A percentile compares a stretch with the other conserved stretches of the same genome.
These are phyloP conservation scores for Trametes meyenii DNA, from an alignment of 768 basidiomycete genomes.

Conservation along the genomic window DNA sequence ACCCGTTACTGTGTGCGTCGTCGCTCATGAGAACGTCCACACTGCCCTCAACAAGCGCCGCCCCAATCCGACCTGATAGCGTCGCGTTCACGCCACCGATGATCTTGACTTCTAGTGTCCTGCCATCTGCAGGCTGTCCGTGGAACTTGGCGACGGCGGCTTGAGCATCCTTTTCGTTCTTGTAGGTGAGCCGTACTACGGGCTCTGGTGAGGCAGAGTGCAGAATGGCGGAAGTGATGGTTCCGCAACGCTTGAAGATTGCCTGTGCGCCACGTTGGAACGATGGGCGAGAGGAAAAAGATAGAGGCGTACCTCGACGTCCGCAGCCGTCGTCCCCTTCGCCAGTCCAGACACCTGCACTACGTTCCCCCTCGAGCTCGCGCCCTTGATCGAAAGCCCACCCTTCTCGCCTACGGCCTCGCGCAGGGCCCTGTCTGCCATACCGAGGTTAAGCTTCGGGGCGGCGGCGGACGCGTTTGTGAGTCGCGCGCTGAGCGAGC, in stretches of 20 bases:
- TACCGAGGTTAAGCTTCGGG: slow-evolving; percentile 57
- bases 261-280: slow-evolving; percentile 41
- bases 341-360: slow-evolving; percentile 78
- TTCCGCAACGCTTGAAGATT: slow-evolving; percentile 81
- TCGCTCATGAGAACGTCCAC: slow-evolving; percentile 61
- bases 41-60: slow-evolving; percentile 43
- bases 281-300: background rate
- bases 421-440: slow-evolving; percentile 63
- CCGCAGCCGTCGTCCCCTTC: slow-evolving; percentile 76
- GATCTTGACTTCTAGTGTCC: slow-evolving; percentile 64
- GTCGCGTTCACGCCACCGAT: slow-evolving; percentile 60
- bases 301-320: slow-evolving; percentile 55
- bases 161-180: slow-evolving; percentile 59
- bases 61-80: slow-evolving; percentile 58
- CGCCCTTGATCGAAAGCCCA: slow-evolving; percentile 69
- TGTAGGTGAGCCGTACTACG: slow-evolving; percentile 73
- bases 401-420: slow-evolving; percentile 51
- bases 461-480: slow-evolving; percentile 41
- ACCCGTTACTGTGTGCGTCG: slow-evolving; percentile 43
- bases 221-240: slow-evolving; percentile 50
- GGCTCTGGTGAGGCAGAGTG: slow-evolving; percentile 42
- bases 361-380: slow-evolving; percentile 62
- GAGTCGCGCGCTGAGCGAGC: slow-evolving; percentile 58
- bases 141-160: slow-evolving; percentile 76
- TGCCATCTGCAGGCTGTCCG: slow-evolving; percentile 82